phyloP scores from a whole-genome alignment of 1,139 yeast species.

The Yamadazyma membranifaciens region DNA sequence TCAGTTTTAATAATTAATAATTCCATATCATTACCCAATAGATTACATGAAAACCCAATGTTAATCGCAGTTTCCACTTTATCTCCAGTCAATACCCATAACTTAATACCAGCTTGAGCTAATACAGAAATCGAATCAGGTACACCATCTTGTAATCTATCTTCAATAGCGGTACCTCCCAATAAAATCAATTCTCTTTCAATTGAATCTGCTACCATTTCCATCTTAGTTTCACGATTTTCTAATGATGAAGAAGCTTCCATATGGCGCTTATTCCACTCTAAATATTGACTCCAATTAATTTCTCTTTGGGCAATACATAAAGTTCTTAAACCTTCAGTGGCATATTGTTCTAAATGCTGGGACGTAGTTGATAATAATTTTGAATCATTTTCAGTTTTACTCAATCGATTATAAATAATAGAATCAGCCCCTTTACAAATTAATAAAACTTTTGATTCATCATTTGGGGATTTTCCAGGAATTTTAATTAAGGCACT shows the following conservation, averaged over 20 bases:
- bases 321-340: conserved; percentile 48
- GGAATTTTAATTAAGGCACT: conserved; percentile 78
- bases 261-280: conserved; percentile 43
- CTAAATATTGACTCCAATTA: conserved; percentile 40
- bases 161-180: conserved; percentile 56
- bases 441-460: conserved; percentile 40
- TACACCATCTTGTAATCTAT: conserved; percentile 50
- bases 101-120: conserved; percentile 49
- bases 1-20: conserved; percentile 38
- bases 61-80: conserved; percentile 53
- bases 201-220: conserved; percentile 47
- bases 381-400: conserved; percentile 26
- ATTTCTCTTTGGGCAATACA: conserved; percentile 48
- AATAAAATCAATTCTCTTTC: conserved; percentile 42
- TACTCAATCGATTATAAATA: conserved; percentile 41
- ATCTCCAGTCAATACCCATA: conserved; percentile 54
- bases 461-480: conserved; percentile 27
- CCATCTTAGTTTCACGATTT: conserved; percentile 45
- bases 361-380: conserved; percentile 36
- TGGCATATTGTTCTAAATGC: conserved; percentile 45
- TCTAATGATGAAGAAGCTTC: conserved; percentile 44
- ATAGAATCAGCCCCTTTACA: conserved; percentile 53
- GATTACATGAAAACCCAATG: conserved; percentile 51
- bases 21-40: conserved; percentile 49
- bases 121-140: conserved; percentile 46